Evolutionary conservation across 768 basidiomycete genomes (phyloP).

Genomic region (Imleria badia): DNA sequence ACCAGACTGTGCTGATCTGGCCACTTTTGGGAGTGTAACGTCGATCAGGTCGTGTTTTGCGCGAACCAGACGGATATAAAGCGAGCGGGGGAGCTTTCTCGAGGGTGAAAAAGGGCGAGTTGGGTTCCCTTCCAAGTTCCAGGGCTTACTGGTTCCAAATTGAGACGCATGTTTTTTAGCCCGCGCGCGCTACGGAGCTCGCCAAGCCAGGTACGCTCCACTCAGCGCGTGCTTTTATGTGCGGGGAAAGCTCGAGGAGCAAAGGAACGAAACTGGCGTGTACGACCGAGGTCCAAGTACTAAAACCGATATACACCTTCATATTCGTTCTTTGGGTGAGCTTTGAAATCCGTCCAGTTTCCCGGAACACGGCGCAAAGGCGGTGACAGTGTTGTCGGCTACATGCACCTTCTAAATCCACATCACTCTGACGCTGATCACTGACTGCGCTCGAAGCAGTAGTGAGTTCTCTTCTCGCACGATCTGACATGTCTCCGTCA

Average conservation of each 20-base stretch:
- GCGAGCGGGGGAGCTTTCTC: not conserved
- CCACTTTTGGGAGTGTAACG: conserved; percentile 1
- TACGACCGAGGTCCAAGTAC: not conserved
- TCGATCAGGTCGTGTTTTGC: conserved; percentile 15
- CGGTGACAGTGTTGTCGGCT: conserved; percentile 3
- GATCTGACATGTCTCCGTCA: too few relatives aligned
- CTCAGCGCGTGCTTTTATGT: not conserved
- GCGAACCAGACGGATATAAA: conserved; percentile 12
- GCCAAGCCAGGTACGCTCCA: conserved; percentile 15
- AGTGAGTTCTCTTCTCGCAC: too few relatives aligned
- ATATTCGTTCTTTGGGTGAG: not conserved
- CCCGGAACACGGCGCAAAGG: conserved; percentile 28
- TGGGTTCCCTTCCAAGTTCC: not conserved
- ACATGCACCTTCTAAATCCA: not conserved
- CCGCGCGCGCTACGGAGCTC: conserved; percentile 9
- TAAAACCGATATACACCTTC: not conserved
- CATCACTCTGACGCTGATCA: too few relatives aligned
- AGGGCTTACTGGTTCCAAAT: conserved; percentile 25
- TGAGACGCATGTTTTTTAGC: conserved; percentile 15
- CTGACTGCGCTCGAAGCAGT: too few relatives aligned
- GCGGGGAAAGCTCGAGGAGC: not conserved
- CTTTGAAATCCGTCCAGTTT: conserved; percentile 12
- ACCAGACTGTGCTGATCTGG: conserved; percentile 3
- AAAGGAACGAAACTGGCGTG: not conserved
- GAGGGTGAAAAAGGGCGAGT: not conserved